These are phyloP conservation scores for Pseudonitzschia pungens DNA, from an alignment of 108 stramenopile genomes.

Conservation along the genomic window DNA sequence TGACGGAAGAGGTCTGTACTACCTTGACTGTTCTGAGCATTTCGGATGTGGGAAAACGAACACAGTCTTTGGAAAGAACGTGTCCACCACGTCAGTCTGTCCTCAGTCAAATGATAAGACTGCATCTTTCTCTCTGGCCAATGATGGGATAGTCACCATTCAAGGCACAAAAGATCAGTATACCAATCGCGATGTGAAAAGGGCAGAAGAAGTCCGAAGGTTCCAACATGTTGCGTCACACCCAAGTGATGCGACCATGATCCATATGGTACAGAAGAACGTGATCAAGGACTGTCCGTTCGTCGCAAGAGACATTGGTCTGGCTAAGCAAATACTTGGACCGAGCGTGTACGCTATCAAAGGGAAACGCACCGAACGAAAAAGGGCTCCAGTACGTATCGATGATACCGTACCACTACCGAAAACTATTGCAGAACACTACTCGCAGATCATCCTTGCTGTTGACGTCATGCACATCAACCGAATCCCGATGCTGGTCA, in stretches of 20 bases:
- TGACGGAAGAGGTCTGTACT: not conserved
- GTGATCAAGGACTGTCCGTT: slow-evolving; percentile 20
- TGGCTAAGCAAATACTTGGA: slow-evolving; percentile 38
- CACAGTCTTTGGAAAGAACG: not conserved
- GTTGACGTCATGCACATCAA: slow-evolving; percentile 45
- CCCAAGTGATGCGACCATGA: not conserved
- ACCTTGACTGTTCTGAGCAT: not conserved
- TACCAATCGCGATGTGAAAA: not conserved
- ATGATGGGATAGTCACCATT: not conserved
- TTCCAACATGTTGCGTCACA: not conserved
- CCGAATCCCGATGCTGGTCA: slow-evolving; percentile 35
- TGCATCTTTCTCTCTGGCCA: too few relatives aligned
- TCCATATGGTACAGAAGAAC: not conserved
- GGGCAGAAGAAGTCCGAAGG: not conserved
- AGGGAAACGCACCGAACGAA: slow-evolving; percentile 35
- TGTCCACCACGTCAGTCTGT: not conserved
- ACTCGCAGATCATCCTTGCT: slow-evolving; percentile 27
- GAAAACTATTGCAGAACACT: not conserved
- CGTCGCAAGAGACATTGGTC: slow-evolving; percentile 20
- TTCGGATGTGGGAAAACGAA: not conserved
- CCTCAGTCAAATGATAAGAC: not conserved
- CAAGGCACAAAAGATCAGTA: not conserved
- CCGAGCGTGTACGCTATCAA: slow-evolving; percentile 26
- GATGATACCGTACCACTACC: not conserved
- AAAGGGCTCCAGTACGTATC: slow-evolving; percentile 7